Conservation (phyloP, 345 rosid species). For the Aegle marmelos region DNA sequence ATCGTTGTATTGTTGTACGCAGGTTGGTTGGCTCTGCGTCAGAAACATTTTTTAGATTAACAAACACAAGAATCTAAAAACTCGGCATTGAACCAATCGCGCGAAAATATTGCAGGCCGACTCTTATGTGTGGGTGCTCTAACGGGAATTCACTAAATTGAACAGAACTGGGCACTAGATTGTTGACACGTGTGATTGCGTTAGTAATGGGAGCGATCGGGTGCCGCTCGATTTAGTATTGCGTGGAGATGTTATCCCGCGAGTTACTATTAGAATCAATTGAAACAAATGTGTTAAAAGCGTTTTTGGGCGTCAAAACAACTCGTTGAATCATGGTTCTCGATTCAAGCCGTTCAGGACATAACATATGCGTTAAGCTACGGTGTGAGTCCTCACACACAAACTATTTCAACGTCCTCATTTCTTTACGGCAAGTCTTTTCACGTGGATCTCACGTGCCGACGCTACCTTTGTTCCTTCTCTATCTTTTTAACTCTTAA, state of each 20-base stretch:
- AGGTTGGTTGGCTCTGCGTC: not conserved
- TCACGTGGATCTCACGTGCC: conserved; percentile 28
- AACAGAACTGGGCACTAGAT: not conserved
- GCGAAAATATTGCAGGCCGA: conserved; percentile 16
- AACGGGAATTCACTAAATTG: not conserved
- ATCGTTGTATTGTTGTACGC: not conserved
- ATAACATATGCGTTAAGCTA: not conserved
- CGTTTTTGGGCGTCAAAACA: not conserved
- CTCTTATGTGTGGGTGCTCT: not conserved
- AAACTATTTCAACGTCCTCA: not conserved
- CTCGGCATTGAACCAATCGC: conserved; percentile 15
- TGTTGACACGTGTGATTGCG: not conserved
- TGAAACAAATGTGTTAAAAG: too few relatives aligned
- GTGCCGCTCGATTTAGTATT: not conserved
- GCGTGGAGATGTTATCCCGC: not conserved
- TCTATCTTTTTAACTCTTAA: too few relatives aligned
- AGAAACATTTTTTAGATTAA: not conserved
- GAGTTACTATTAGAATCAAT: not conserved
- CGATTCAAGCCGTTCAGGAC: not conserved
- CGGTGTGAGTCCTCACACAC: not conserved
- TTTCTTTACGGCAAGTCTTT: conserved; percentile 5
- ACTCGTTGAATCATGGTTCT: not conserved
- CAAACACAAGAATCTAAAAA: not conserved
- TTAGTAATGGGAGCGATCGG: too few relatives aligned
- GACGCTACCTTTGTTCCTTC: not conserved